Percentiles rank a stretch among this genome's conserved stretches.
Conservation (phyloP, 352 stramenopile genomes). For the Phytophthora parvispora region DNA sequence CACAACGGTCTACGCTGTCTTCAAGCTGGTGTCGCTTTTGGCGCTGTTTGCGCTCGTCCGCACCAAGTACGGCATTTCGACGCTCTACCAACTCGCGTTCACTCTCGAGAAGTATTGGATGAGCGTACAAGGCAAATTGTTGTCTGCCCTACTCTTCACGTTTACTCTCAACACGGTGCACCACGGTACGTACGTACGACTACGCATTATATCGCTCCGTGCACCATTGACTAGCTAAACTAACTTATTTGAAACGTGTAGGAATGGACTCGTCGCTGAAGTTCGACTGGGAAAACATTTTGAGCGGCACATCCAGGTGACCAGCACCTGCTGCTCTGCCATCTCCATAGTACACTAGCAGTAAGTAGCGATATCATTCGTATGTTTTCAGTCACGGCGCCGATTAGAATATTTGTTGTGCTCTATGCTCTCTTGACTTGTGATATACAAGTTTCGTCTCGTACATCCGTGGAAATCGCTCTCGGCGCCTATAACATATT, state of each 20-base stretch:
- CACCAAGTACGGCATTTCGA: conserved; percentile 31
- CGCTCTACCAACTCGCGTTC: conserved; percentile 36
- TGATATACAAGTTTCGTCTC: background rate
- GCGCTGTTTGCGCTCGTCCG: conserved; percentile 9
- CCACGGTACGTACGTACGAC: conserved; percentile 4
- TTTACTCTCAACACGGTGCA: conserved; percentile 27
- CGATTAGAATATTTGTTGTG: background rate
- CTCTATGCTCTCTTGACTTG: background rate
- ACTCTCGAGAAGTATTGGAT: conserved; percentile 30
- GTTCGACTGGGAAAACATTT: conserved; percentile 6
- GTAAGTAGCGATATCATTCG: background rate
- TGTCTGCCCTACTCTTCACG: conserved; percentile 24
- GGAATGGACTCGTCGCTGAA: conserved; percentile 8
- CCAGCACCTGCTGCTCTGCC: background rate
- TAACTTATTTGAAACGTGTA: background rate
- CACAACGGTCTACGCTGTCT: conserved; percentile 9
- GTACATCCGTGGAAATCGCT: background rate
- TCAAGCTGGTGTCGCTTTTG: background rate
- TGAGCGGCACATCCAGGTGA: background rate
- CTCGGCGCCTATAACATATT: background rate
- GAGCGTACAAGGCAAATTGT: conserved; percentile 27
- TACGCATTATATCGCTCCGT: no score
- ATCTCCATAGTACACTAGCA: background rate
- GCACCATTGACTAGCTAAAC: no score
- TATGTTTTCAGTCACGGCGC: background rate